Conservation (phyloP, 768 basidiomycete species). For the Phylloporus arenicola region DNA sequence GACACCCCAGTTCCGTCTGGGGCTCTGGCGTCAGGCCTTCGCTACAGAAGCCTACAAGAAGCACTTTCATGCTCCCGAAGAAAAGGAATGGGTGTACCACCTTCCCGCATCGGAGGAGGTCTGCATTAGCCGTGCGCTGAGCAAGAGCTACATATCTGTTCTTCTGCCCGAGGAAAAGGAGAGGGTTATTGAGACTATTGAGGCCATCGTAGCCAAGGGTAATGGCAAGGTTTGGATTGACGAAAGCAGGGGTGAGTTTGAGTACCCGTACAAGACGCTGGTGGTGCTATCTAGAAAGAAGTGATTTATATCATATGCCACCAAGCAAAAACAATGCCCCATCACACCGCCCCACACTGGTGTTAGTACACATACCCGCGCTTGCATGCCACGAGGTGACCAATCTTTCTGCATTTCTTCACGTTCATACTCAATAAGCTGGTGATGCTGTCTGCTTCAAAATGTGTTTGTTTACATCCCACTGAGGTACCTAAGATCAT, state of each 20-base stretch:
- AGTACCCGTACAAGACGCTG: constrained; percentile 72
- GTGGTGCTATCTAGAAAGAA: constrained; percentile 50
- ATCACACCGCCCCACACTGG: no score
- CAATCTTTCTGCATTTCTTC: no score
- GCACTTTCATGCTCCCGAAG: constrained; percentile 55
- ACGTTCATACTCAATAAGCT: no score
- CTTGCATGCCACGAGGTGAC: no score
- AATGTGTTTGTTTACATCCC: no score
- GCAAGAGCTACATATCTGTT: constrained; percentile 81
- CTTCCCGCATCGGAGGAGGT: constrained; percentile 50
- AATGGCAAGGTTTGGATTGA: constrained; percentile 74
- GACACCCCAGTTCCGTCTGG: constrained; percentile 78
- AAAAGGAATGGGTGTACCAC: constrained; percentile 49
- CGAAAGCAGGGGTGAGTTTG: constrained; percentile 63
- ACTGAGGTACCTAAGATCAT: no score
- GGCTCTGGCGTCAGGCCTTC: constrained; percentile 69
- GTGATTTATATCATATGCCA: constrained; percentile 12
- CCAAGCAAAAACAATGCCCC: no score
- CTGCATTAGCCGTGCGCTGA: constrained; percentile 61
- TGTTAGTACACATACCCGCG: no score
- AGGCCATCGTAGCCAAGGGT: constrained; percentile 50
- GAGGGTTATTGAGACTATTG: constrained; percentile 46
- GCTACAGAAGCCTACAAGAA: constrained; percentile 53
- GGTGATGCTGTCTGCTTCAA: no score
- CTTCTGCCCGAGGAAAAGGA: constrained; percentile 53